A percentile compares a stretch with the other conserved stretches of the same genome.
Conservation (phyloP, 352 stramenopile species). For the Globisporangium cederbergense region DNA sequence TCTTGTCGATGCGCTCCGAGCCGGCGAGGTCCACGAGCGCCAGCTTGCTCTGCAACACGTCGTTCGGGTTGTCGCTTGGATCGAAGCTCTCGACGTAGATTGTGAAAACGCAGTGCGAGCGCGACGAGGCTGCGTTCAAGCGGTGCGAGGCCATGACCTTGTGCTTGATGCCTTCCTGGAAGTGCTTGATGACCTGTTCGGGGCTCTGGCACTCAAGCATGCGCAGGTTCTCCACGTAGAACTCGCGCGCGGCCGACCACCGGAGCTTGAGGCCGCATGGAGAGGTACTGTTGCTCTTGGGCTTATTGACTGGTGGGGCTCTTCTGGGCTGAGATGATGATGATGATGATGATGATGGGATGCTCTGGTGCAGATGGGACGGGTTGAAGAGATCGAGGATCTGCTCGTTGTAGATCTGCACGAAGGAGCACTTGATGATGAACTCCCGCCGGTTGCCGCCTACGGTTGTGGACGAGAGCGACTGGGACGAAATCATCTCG, state of each 20-base stretch:
- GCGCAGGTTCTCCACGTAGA: constrained; percentile 60
- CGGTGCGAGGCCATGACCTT: constrained; percentile 65
- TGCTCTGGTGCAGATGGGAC: constrained; percentile 20
- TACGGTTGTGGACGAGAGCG: constrained; percentile 1
- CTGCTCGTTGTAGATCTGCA: constrained; percentile 92
- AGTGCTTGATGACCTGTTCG: constrained; percentile 41
- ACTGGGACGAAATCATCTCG: constrained; percentile 22
- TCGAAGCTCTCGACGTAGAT: constrained; percentile 54
- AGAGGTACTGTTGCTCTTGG: not conserved
- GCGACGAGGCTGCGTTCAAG: constrained; percentile 47
- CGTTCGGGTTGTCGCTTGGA: constrained; percentile 23
- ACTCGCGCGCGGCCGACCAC: constrained; percentile 45
- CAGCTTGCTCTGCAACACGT: constrained; percentile 49
- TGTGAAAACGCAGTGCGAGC: constrained; percentile 56
- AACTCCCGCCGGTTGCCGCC: constrained; percentile 27
- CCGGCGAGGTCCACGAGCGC: constrained; percentile 60
- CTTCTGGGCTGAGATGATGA: not conserved
- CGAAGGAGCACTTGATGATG: constrained; percentile 68
- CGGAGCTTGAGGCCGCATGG: constrained; percentile 32
- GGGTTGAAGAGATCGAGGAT: constrained; percentile 57
- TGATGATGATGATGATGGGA: not conserved
- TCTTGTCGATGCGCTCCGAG: constrained; percentile 60
- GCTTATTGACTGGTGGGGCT: not conserved
- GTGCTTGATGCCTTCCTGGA: constrained; percentile 54
- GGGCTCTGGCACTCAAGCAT: constrained; percentile 38